Base-by-base conservation (phyloP, 2,329 filamentous ascomycete species). In the Fusarium buxicola region DNA sequence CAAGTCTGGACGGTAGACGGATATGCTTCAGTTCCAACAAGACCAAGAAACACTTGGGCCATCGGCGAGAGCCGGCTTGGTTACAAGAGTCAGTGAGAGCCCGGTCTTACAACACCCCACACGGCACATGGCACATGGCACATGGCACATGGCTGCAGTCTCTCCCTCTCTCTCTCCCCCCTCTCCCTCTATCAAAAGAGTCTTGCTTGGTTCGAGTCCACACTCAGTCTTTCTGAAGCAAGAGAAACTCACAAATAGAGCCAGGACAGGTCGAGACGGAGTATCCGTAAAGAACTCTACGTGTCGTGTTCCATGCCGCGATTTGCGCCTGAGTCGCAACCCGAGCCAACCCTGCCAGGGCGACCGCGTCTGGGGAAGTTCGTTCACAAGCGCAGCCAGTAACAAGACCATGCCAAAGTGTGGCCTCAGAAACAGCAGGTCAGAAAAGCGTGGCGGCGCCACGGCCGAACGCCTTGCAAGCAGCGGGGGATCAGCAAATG, bases 361-460 rank as follows among this genome's bases (percentile, higher is more conserved):
- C 38, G 58, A 49, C 36, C 38, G 40, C 41, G 36, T 43, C 48
- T 38, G 35, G 27, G 34, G 34, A 49, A 36, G 43, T 31, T 47
- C 15, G 25, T 52, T n/a, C n/a, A n/a, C n/a, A n/a, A n/a, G n/a
- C n/a, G n/a, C n/a, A 41, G 39, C 30, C 44, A 41, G 43, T 46
- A 41, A 55, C 54, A 34, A 62, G 43, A 53, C 60, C 53, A 45
- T 57, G 36, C 61, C 49, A 44, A 24, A 53, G 48, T 49, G 47
- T 62, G 55, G 61, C 57, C 58, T 61, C 66, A 61, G 52, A 61
- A 57, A 60, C 41, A 63, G 45, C 62, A 58, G 58, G 63, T 53
- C 53, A 25, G 57, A 45, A 49, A 49, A 59, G 46, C 48, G 64
- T 70, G 68, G 68, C 68, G 66, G 36, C 68, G 68, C 68, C 68